Conservation (phyloP, 1,139 yeast genomes). For the Zygotorulaspora mrakii region DNA sequence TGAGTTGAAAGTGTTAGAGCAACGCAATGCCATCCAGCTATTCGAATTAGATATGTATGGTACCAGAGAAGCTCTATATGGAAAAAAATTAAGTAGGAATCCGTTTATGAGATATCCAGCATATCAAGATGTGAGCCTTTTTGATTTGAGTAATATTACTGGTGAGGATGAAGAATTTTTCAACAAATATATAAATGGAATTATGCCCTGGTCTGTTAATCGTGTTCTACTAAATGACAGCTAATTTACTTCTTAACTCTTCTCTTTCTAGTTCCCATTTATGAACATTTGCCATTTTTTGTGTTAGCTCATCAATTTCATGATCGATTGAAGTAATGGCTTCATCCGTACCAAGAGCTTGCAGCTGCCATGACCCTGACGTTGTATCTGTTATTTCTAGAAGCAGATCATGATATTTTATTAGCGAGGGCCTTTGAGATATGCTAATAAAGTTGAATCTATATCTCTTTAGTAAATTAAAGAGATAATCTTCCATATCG, state of each 20-base stretch:
- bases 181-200: constrained; percentile 20
- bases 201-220: constrained; percentile 33
- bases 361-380: constrained; percentile 49
- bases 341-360: constrained; percentile 53
- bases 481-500: constrained; percentile 86
- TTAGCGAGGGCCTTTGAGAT: constrained; percentile 78
- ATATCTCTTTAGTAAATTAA: constrained; percentile 67
- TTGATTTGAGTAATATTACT: constrained; percentile 12
- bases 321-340: constrained; percentile 60
- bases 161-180: constrained; percentile 23
- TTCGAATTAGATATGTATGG: constrained; percentile 66
- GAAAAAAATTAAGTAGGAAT: constrained; percentile 44
- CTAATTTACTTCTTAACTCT: constrained; percentile 31
- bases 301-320: constrained; percentile 59
- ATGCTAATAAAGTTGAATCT: constrained; percentile 78
- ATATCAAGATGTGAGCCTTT: constrained; percentile 39
- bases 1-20: constrained; percentile 48
- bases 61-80: constrained; percentile 32
- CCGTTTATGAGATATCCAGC: constrained; percentile 53
- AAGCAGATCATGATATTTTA: constrained; percentile 76
- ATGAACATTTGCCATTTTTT: constrained; percentile 50
- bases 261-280: constrained; percentile 50
- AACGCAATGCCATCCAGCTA: constrained; percentile 50
- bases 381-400: constrained; percentile 54
- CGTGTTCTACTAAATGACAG: constrained; percentile 18